Conservation (phyloP, 1,139 yeast genomes). For the Kazachstania sp. region DNA sequence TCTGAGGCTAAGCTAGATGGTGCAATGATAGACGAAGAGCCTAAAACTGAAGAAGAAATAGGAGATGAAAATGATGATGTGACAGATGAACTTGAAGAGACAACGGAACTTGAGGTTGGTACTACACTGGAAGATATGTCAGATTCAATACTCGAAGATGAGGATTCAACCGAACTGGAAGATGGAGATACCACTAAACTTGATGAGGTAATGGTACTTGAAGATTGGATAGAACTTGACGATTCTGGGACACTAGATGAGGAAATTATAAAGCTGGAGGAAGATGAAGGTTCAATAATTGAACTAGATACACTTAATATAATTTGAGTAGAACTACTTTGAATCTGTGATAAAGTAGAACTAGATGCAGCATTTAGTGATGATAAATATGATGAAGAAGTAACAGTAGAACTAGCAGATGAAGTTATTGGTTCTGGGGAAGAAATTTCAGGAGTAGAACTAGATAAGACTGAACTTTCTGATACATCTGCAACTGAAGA, state of each 20-base stretch:
- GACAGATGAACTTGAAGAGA: background rate
- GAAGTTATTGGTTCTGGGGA: background rate
- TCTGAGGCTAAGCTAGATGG: background rate
- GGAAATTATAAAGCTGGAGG: too few relatives aligned
- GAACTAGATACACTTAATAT: too few relatives aligned
- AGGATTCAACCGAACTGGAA: background rate
- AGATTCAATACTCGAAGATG: background rate
- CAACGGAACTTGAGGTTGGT: background rate
- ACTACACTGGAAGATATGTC: background rate
- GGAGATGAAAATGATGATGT: background rate
- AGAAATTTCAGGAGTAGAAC: background rate
- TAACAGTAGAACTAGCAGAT: too few relatives aligned
- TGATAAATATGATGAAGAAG: background rate
- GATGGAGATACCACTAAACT: background rate
- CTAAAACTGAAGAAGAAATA: background rate
- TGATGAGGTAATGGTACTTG: background rate
- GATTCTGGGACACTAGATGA: background rate
- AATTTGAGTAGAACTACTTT: too few relatives aligned
- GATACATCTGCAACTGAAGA: background rate
- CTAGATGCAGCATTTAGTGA: background rate
- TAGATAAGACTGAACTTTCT: background rate
- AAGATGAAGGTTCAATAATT: too few relatives aligned
- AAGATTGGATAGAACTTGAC: background rate
- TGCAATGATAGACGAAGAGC: background rate
- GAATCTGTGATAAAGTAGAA: background rate